Evolutionary conservation across 2,329 filamentous ascomycete species (phyloP).

Genomic region (Fusarium sp.): DNA sequence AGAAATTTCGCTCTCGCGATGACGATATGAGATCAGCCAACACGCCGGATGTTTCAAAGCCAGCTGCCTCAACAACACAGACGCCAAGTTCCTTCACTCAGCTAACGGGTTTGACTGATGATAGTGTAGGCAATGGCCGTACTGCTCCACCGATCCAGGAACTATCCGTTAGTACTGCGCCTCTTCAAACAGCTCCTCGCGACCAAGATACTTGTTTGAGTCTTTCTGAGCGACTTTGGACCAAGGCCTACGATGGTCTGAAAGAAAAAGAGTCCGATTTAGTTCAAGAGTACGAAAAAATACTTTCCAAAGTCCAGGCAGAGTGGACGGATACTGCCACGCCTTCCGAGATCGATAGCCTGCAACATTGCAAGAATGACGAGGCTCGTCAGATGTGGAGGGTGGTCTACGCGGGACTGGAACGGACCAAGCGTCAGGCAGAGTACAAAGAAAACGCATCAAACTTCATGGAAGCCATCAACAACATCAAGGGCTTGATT

Average conservation of each 20-base stretch:
- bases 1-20: no score
- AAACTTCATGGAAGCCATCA: background rate
- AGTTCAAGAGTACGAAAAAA: conserved; percentile 36
- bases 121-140: fast-evolving
- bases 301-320: conserved; percentile 1
- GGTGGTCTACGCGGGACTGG: background rate
- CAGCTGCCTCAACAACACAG: no score
- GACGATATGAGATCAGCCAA: no score
- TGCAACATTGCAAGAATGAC: background rate
- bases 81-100: no score
- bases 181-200: no score
- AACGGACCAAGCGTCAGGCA: background rate
- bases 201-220: background rate
- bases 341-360: background rate
- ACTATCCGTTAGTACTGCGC: no score
- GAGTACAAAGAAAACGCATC: background rate
- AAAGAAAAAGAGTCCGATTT: conserved; percentile 28
- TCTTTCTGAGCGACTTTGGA: conserved; percentile 20
- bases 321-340: background rate
- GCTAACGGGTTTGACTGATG: no score
- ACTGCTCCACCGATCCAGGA: no score
- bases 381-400: background rate
- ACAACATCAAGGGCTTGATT: background rate
- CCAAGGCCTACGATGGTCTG: conserved; percentile 35
- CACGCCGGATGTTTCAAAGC: no score